Evolutionary conservation across 495 filamentous ascomycete genomes (phyloP).

Genomic region (Penicillium alfredii): DNA sequence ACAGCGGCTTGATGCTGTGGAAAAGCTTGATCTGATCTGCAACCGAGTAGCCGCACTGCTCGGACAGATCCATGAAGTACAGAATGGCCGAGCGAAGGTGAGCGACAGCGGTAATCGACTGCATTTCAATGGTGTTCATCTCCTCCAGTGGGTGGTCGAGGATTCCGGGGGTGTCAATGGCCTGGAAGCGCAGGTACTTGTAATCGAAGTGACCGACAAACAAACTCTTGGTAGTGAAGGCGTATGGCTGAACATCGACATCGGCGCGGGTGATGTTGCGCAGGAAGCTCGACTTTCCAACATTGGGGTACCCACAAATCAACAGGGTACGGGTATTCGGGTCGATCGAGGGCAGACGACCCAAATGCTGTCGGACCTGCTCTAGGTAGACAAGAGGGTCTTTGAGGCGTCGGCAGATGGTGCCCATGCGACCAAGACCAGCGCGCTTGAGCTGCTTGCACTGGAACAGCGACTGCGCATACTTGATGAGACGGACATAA

Average conservation of each 20-base stretch:
- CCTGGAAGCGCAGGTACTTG: conserved; percentile 92
- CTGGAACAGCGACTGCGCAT: conserved; percentile 92
- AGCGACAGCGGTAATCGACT: conserved; percentile 93
- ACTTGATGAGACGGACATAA: conserved; percentile 90
- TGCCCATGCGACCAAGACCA: conserved; percentile 91
- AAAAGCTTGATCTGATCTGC: conserved; percentile 87
- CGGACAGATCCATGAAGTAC: conserved; percentile 97
- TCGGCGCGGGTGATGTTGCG: conserved; percentile 88
- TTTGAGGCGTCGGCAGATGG: conserved; percentile 86
- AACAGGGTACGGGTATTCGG: conserved; percentile 91
- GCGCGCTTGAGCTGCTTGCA: conserved; percentile 91
- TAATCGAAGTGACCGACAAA: conserved; percentile 99
- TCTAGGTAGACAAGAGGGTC: conserved; percentile 93
- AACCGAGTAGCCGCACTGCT: conserved; percentile 95
- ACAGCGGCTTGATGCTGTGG: conserved; percentile 91
- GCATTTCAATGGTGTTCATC: conserved; percentile 99
- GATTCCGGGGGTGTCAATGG: conserved; percentile 87
- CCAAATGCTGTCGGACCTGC: conserved; percentile 96
- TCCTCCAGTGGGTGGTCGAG: conserved; percentile 96
- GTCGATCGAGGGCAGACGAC: conserved; percentile 94
- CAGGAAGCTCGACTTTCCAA: conserved; percentile 94
- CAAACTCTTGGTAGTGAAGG: conserved; percentile 95
- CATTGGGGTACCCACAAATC: conserved; percentile 96
- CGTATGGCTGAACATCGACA: conserved; percentile 96
- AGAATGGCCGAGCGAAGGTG: conserved; percentile 90